Evolutionary conservation across 1,139 yeast species (phyloP), one percentile per base, ranked within the genome.

Genomic region (Candida anutae): DNA sequence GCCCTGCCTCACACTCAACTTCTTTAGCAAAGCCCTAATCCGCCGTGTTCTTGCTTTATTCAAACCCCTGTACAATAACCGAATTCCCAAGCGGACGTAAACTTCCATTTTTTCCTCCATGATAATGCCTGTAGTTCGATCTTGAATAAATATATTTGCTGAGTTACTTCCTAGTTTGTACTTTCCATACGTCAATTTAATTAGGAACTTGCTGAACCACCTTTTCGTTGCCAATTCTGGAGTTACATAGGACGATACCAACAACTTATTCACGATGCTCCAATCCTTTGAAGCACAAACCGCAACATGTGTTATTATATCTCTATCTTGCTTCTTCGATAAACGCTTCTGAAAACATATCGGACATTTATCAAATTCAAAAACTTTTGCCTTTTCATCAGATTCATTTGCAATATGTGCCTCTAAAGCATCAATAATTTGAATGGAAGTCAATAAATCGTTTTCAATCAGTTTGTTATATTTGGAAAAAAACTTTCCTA

Each of bases 91-190:
- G 31, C 95, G 64, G 5, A 90, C 94, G 45, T 84, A 84, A 2
- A 83, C 75, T 30, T 90, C 80, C 83, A 90, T 90, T 43, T 87
- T 85, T 46, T 90, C 98, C 48, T 90, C 97, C 48, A 82, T 58
- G 12, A 90, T 74, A 28, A 82, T 71, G 0, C 98, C 98, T 0
- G 95, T 81, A 22, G 70, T 64, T 38, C 98, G 64, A 52, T 90
- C 96, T 50, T 90, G 97, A 3, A 90, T 97, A 29, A 90, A 61
- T 23, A 90, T 90, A 46, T 88, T 88, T 10, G 97, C 98, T 26
- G 93, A 84, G 47, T 88, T 84, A 21, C 87, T 80, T 1, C 98
- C 98, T 17, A 88, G 57, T 27, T 78, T 75, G 49, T 87, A 82
- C 41, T 81, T 80, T 0, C 98, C 98, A 48, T 85, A 87, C 0